These are phyloP conservation scores for Chrysoporthe cubensis DNA, from an alignment of 2,329 filamentous ascomycete species.

Conservation along the genomic window DNA sequence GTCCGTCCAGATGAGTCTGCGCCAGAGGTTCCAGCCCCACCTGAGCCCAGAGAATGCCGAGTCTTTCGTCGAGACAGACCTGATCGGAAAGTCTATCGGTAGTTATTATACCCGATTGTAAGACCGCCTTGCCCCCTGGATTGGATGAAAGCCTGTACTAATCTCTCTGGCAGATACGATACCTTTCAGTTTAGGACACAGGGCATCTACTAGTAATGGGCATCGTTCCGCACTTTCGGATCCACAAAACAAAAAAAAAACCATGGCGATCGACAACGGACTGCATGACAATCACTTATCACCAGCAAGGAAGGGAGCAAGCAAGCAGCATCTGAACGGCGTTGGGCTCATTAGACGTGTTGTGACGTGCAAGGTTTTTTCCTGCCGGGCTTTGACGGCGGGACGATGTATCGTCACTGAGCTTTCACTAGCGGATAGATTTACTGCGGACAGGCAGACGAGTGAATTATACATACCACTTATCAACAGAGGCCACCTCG, in stretches of 20 bases:
- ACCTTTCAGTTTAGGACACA: constrained; percentile 88
- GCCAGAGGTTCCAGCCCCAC: constrained; percentile 80
- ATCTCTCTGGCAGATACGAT: constrained; percentile 63
- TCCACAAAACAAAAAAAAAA: constrained; percentile 9
- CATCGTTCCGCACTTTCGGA: constrained; percentile 10
- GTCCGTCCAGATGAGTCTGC: constrained; percentile 69
- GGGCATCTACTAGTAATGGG: constrained; percentile 70
- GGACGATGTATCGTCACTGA: constrained; percentile 2
- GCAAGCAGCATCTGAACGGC: constrained; percentile 26
- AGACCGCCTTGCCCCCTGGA: constrained; percentile 39
- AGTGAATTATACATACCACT: constrained; percentile 5
- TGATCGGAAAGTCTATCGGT: constrained; percentile 79
- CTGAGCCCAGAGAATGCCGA: constrained; percentile 82
- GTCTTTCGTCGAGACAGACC: constrained; percentile 77
- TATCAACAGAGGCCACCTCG: background rate
- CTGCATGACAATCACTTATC: constrained; percentile 8
- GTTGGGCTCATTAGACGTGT: constrained; percentile 21
- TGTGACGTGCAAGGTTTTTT: constrained; percentile 1
- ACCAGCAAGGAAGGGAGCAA: background rate
- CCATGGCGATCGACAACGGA: constrained; percentile 10
- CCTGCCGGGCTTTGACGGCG: background rate
- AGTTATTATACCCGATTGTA: constrained; percentile 87
- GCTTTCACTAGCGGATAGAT: constrained; percentile 2
- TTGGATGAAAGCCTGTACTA: constrained; percentile 14
- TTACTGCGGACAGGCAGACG: constrained; percentile 2